These are phyloP conservation scores for Pedinophyceae sp. DNA, from an alignment of 139 green algal genomes.

Conservation along the genomic window DNA sequence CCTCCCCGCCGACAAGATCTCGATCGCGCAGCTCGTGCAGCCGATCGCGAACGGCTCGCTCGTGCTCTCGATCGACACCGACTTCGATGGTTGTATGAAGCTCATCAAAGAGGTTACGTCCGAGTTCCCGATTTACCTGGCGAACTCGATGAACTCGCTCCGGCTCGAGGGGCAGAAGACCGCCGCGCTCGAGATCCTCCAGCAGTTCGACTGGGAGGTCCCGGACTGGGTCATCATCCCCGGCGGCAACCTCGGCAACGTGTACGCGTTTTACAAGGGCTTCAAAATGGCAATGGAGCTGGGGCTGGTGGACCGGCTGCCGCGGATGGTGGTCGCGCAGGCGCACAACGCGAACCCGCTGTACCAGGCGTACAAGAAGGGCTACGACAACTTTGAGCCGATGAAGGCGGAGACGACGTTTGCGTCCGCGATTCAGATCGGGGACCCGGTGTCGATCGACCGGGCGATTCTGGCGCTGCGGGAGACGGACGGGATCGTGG, in stretches of 20 bases:
- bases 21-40: slow-evolving; percentile 93
- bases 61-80: slow-evolving; percentile 96
- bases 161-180: slow-evolving; percentile 98
- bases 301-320: slow-evolving; percentile 76
- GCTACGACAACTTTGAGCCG: slow-evolving; percentile 59
- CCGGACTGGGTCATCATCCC: slow-evolving; percentile 97
- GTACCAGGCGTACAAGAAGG: slow-evolving; percentile 77
- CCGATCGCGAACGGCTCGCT: slow-evolving; percentile 97
- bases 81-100: slow-evolving; percentile 99
- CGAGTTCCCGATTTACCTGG: slow-evolving; percentile 95
- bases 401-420: slow-evolving; percentile 92
- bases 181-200: slow-evolving; percentile 96
- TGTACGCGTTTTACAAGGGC: slow-evolving; percentile 99
- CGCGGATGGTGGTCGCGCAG: slow-evolving; percentile 81
- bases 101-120: slow-evolving; percentile 90
- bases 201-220: slow-evolving; percentile 99
- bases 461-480: slow-evolving; percentile 88
- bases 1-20: slow-evolving; percentile 96
- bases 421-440: slow-evolving; percentile 95
- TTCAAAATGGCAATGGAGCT: slow-evolving; percentile 81
- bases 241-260: slow-evolving; percentile 97
- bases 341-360: slow-evolving; percentile 94
- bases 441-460: slow-evolving; percentile 95
- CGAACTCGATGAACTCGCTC: slow-evolving; percentile 97
- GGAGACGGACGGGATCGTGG: slow-evolving; percentile 82